Evolutionary conservation across 2,329 filamentous ascomycete species (phyloP).

Genomic region (Myriosclerotinia curreyana): DNA sequence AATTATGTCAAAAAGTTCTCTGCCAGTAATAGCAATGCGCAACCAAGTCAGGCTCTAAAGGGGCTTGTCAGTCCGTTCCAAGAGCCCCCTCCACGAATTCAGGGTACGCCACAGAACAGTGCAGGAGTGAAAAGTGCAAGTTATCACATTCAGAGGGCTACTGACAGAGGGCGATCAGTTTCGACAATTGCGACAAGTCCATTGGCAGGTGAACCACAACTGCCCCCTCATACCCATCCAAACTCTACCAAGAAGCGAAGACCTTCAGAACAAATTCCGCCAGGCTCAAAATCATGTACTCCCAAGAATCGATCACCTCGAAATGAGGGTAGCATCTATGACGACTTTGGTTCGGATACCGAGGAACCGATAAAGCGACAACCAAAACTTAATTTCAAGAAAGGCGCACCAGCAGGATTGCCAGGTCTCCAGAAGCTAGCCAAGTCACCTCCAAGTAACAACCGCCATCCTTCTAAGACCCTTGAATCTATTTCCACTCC

Average conservation of each 20-base stretch:
- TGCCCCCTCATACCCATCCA: slow-evolving; percentile 17
- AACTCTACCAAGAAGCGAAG: slow-evolving; percentile 22
- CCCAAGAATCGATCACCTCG: slow-evolving; percentile 6
- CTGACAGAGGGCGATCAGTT: slow-evolving; percentile 32
- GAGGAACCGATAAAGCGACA: slow-evolving; percentile 22
- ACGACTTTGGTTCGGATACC: slow-evolving; percentile 32
- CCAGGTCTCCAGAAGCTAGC: slow-evolving; percentile 27
- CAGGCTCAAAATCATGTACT: neutral
- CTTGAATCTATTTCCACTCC: slow-evolving; percentile 23
- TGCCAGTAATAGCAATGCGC: slow-evolving; percentile 17
- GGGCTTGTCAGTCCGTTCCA: slow-evolving; percentile 24
- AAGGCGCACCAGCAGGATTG: slow-evolving; percentile 25
- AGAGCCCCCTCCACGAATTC: slow-evolving; percentile 21
- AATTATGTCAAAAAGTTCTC: slow-evolving; percentile 28
- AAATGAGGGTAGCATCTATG: slow-evolving; percentile 31
- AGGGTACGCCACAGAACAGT: slow-evolving; percentile 2
- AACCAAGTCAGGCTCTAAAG: slow-evolving; percentile 12
- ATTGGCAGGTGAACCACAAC: slow-evolving; percentile 28
- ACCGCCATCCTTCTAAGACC: slow-evolving; percentile 23
- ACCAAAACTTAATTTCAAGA: slow-evolving; percentile 30
- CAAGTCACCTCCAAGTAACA: slow-evolving; percentile 28
- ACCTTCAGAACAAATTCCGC: slow-evolving; percentile 16
- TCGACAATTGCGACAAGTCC: slow-evolving; percentile 36
- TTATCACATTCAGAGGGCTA: slow-evolving; percentile 32
- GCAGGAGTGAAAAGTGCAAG: slow-evolving; percentile 31